A percentile compares a stretch with the other conserved stretches of the same genome.
phyloP scores from a whole-genome alignment of 1,284 basidiomycete genomes.

The Ustilago hordei region DNA sequence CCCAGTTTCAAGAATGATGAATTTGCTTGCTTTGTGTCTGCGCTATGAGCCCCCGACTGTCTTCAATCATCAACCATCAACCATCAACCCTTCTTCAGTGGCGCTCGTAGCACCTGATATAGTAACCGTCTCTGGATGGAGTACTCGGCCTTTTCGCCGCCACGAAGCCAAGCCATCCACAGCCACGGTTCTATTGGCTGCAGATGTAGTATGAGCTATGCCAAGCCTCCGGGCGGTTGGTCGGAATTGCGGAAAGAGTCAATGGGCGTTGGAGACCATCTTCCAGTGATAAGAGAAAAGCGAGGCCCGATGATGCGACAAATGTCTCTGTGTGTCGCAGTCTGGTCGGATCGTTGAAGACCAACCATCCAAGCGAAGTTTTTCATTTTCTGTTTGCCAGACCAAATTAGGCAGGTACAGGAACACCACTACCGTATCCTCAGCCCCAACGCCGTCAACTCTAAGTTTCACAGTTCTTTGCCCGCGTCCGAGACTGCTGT shows the following conservation, averaged over 20 bases:
- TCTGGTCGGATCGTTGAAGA: constrained; percentile 1
- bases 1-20: neutral
- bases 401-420: constrained; percentile 12
- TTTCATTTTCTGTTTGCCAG: constrained; percentile 2
- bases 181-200: neutral
- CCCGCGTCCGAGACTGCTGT: neutral
- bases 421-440: neutral
- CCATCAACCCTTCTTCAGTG: neutral
- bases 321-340: neutral
- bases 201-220: neutral
- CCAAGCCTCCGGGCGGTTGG: neutral
- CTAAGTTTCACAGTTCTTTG: too few relatives aligned
- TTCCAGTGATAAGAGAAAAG: neutral
- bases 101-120: neutral
- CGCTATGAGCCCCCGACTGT: neutral
- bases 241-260: neutral
- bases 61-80: neutral
- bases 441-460: too few relatives aligned
- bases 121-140: neutral
- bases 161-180: neutral
- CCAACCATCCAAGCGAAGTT: constrained; percentile 2
- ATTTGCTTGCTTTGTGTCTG: too few relatives aligned
- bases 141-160: neutral
- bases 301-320: constrained; percentile 13
- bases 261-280: neutral